phyloP scores from a whole-genome alignment of 2,329 filamentous ascomycete genomes.

The Pseudogymnoascus sp. region DNA sequence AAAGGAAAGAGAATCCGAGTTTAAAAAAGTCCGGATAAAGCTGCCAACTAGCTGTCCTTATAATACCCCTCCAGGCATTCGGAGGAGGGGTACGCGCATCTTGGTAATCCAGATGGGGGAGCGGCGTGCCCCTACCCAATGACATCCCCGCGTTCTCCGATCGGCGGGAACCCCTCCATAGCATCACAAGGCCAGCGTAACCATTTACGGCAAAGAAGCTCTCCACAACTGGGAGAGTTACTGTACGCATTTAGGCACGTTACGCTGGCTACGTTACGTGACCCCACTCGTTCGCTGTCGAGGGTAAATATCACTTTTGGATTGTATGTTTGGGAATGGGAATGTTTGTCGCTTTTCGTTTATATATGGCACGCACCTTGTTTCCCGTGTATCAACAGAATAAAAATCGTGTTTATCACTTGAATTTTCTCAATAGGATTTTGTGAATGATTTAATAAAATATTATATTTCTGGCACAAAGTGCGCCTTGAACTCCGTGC shows the following conservation, averaged over 20 bases:
- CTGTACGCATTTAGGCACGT: neutral
- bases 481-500: neutral
- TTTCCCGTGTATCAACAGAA: neutral
- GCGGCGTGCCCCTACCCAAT: neutral
- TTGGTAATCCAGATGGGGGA: neutral
- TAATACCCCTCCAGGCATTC: neutral
- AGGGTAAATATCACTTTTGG: neutral
- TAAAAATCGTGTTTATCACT: neutral
- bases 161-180: neutral
- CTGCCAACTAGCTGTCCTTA: neutral
- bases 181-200: neutral
- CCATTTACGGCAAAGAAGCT: neutral
- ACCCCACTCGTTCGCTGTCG: neutral
- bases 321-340: neutral
- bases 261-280: constrained; percentile 5
- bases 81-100: neutral
- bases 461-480: neutral
- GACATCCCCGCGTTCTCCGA: neutral
- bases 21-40: neutral
- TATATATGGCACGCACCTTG: neutral
- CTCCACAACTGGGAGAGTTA: neutral
- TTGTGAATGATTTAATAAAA: neutral
- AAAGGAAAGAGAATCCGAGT: no score
- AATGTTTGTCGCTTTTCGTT: neutral
- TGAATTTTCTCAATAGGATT: neutral